These are phyloP conservation scores for Colletotrichum agaves DNA, from an alignment of 2,329 filamentous ascomycete genomes.

Conservation along the genomic window DNA sequence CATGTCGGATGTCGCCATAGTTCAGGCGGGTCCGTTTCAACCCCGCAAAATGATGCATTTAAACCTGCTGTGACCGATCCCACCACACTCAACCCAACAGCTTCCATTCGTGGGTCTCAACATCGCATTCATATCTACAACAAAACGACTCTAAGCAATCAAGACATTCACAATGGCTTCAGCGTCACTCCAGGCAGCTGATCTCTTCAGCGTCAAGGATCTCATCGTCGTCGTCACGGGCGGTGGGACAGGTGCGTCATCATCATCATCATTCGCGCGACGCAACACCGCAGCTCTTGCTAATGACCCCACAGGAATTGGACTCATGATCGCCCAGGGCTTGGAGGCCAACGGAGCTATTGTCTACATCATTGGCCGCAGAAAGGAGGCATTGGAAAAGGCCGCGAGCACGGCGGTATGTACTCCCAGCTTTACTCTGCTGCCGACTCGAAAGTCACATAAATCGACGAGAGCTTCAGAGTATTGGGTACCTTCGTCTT, in stretches of 20 bases:
- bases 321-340: conserved; percentile 60
- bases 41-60: conserved; percentile 12
- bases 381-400: conserved; percentile 53
- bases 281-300: background rate
- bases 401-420: conserved; percentile 48
- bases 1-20: conserved; percentile 32
- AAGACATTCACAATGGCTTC: conserved; percentile 37
- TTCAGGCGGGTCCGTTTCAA: conserved; percentile 8
- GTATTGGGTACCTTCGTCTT: no score
- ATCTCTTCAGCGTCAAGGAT: conserved; percentile 60
- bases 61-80: background rate
- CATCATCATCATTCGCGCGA: background rate
- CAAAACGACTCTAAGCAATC: background rate
- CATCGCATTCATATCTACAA: background rate
- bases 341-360: conserved; percentile 62
- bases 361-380: conserved; percentile 63
- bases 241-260: conserved; percentile 49
- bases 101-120: conserved; percentile 6
- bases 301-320: conserved; percentile 53
- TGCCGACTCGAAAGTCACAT: no score
- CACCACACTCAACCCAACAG: conserved; percentile 30
- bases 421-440: background rate
- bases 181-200: conserved; percentile 35
- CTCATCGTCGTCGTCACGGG: conserved; percentile 67
- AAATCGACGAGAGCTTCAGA: no score